phyloP scores from a whole-genome alignment of 2,329 filamentous ascomycete genomes.

The Calonectria pseudoturangicola region DNA sequence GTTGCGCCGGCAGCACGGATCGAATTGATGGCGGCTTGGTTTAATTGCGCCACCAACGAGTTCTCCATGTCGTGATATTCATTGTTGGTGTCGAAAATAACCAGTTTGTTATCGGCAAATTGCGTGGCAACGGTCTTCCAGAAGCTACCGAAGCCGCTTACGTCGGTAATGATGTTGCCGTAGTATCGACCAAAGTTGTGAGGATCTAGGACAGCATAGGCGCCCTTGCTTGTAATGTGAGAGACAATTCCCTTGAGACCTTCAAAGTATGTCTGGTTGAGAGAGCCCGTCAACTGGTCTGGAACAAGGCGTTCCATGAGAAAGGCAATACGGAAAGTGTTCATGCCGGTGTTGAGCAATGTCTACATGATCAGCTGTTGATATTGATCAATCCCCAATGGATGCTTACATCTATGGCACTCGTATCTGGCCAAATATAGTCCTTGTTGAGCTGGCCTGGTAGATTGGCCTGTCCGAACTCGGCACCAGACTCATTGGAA shows the following conservation, averaged over 20 bases:
- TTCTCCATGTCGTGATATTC: constrained; percentile 80
- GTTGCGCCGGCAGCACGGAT: constrained; percentile 77
- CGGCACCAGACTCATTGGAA: constrained; percentile 71
- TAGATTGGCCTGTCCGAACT: constrained; percentile 75
- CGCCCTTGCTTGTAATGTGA: constrained; percentile 62
- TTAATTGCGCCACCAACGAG: constrained; percentile 73
- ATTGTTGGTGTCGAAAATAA: constrained; percentile 81
- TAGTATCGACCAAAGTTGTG: constrained; percentile 78
- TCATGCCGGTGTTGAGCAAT: constrained; percentile 71
- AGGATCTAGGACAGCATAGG: constrained; percentile 73
- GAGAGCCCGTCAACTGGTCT: constrained; percentile 63
- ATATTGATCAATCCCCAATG: not conserved
- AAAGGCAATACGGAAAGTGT: constrained; percentile 74
- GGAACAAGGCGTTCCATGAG: constrained; percentile 73
- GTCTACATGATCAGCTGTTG: constrained; percentile 59
- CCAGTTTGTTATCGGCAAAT: constrained; percentile 71
- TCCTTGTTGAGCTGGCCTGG: constrained; percentile 76
- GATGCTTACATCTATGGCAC: constrained; percentile 63
- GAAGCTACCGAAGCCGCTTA: constrained; percentile 72
- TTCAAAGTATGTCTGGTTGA: constrained; percentile 63
- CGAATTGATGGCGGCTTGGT: constrained; percentile 78
- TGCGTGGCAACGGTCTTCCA: constrained; percentile 73
- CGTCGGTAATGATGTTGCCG: constrained; percentile 71
- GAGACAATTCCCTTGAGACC: constrained; percentile 58
- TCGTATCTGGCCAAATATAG: constrained; percentile 76